Evolutionary conservation across 495 filamentous ascomycete genomes (phyloP).

Genomic region (Parmelia sp.): DNA sequence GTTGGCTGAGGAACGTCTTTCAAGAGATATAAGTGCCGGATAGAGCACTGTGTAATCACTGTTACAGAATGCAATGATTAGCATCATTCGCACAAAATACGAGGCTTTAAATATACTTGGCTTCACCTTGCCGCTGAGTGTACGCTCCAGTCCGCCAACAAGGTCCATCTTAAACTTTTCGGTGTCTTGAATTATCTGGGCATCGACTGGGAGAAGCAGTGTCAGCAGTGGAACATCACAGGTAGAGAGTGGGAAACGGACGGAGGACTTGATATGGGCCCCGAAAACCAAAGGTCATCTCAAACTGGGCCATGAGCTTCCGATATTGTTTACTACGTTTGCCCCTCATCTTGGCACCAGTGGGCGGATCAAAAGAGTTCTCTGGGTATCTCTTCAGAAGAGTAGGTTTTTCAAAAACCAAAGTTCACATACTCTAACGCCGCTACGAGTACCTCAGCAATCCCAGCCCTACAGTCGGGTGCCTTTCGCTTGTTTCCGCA

Average conservation of each 20-base stretch:
- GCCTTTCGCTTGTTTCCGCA: background rate
- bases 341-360: conserved; percentile 57
- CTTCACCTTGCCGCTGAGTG: conserved; percentile 52
- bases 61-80: background rate
- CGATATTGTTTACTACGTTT: conserved; percentile 94
- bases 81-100: background rate
- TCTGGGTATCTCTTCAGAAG: background rate
- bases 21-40: conserved; percentile 64
- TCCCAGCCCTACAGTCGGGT: conserved; percentile 5
- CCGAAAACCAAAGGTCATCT: conserved; percentile 74
- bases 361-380: background rate
- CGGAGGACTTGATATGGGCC: conserved; percentile 88
- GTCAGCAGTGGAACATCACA: conserved; percentile 23
- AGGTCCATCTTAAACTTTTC: conserved; percentile 76
- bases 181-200: conserved; percentile 68
- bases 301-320: conserved; percentile 92
- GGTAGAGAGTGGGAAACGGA: conserved; percentile 32
- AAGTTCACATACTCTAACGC: background rate
- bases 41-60: conserved; percentile 59
- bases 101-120: conserved; percentile 49
- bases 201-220: conserved; percentile 51
- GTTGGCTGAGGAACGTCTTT: conserved; percentile 45
- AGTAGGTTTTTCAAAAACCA: background rate
- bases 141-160: conserved; percentile 14
- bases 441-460: too few species aligned